Evolutionary conservation across 306 rosid species (phyloP).

Genomic region (Hippophae tibetana): DNA sequence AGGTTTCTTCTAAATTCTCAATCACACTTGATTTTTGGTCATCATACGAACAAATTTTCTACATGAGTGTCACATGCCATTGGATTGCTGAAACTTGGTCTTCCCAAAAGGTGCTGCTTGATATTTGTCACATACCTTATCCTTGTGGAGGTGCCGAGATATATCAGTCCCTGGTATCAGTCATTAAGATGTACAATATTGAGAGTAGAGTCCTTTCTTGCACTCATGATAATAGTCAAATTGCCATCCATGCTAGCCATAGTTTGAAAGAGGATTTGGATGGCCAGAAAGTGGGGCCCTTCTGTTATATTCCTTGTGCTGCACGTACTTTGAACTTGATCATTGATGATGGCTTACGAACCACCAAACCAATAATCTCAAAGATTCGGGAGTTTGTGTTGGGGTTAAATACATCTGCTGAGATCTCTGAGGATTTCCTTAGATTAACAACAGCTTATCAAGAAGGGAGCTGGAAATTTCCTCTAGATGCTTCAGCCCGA

Average conservation of each 20-base stretch:
- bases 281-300: slow-evolving; percentile 67
- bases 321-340: slow-evolving; percentile 76
- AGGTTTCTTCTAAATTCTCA: slow-evolving; percentile 68
- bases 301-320: slow-evolving; percentile 88
- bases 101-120: slow-evolving; percentile 78
- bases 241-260: slow-evolving; percentile 67
- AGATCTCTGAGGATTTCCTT: slow-evolving; percentile 64
- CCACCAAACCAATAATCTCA: slow-evolving; percentile 45
- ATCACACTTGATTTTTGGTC: slow-evolving; percentile 87
- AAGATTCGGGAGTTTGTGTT: slow-evolving; percentile 77
- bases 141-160: slow-evolving; percentile 75
- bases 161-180: slow-evolving; percentile 50
- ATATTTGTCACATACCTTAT: slow-evolving; percentile 67
- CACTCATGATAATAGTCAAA: slow-evolving; percentile 78
- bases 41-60: slow-evolving; percentile 67
- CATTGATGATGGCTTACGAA: slow-evolving; percentile 79
- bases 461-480: slow-evolving; percentile 87
- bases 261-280: slow-evolving; percentile 62
- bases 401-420: slow-evolving; percentile 58
- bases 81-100: slow-evolving; percentile 93
- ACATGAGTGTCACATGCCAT: slow-evolving; percentile 83
- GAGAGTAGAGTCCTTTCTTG: slow-evolving; percentile 79
- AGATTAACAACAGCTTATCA: slow-evolving; percentile 63
- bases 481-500: slow-evolving; percentile 77
- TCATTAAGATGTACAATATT: slow-evolving; percentile 69